Evolutionary conservation across 345 rosid species (phyloP).

Genomic region (Sisymbrium irio): DNA sequence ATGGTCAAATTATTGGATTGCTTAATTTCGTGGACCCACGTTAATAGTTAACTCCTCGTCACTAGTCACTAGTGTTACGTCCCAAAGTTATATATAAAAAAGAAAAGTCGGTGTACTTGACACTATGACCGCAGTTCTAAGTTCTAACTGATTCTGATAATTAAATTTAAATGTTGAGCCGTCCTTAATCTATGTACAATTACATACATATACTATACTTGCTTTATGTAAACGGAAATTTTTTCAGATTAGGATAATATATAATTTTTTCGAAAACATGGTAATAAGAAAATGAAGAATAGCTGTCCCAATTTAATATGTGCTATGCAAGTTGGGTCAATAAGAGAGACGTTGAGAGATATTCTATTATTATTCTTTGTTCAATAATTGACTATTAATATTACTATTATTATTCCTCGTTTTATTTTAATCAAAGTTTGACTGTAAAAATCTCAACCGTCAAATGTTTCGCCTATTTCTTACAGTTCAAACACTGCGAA

Average conservation of each 20-base stretch:
- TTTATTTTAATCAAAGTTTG: background rate
- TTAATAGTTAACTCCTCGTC: background rate
- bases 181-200: too few species aligned
- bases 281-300: background rate
- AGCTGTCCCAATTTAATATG: background rate
- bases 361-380: background rate
- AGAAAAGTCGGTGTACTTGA: background rate
- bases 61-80: too few species aligned
- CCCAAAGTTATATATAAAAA: too few species aligned
- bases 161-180: too few species aligned
- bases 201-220: background rate
- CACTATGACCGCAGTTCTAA: too few species aligned
- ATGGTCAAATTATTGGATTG: constrained; percentile 10
- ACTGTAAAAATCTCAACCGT: constrained; percentile 11
- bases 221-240: background rate
- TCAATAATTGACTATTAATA: background rate
- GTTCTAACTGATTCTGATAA: too few species aligned
- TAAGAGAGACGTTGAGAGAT: background rate
- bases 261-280: too few species aligned
- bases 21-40: constrained; percentile 1
- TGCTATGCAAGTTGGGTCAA: constrained; percentile 20
- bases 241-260: too few species aligned
- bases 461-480: constrained; percentile 16
- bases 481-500: constrained; percentile 50
- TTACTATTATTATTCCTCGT: background rate